Base-by-base conservation (phyloP, 768 basidiomycete genomes). In the Chalciporus pseudorubinellus region DNA sequence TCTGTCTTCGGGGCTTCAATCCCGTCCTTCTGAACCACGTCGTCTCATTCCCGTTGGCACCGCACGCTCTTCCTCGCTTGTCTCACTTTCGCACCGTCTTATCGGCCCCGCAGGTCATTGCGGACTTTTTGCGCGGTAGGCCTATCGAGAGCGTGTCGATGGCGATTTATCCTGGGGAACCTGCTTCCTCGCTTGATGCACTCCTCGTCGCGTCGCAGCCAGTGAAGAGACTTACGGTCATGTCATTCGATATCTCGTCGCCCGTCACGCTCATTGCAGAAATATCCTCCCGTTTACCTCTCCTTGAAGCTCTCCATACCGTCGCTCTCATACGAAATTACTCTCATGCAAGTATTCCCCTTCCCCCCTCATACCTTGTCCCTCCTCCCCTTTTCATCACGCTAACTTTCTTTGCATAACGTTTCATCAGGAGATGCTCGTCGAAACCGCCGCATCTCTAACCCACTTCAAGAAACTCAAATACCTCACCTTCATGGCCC, bases 401-500 rank as follows among this genome's bases (percentile, higher is more conserved):
- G 34, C 16, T 36, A 36, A 36, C n/a, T 7, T 16, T 7, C 16
- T n/a, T 36, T 16, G 4, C 3, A 22, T 34, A 24, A 36, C 44
- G 19, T 21, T 1, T 61, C 29, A 42, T 9, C 44, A 81, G 80
- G 72, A 72, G 21, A 60, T 71, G 10, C 59, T 84, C 9, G 61
- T 76, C 46, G 75, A 70, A 18, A 71, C 72, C 0, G 74, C 73
- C 0, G 60, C 68, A 0, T 60, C 69, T 24, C 66, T 85, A 4
- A 52, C 67, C 19, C 64, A 64, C 4, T 84, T 85, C 53, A 76
- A 64, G 40, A 63, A 69, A 14, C 59, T 78, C 8, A 53, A 60
- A 55, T 84, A 82, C 52, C 74, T 85, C 19, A 84, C 83, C 8
- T 82, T 83, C 59, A 82, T 85, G 74, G 79, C 80, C 2, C 74